Evolutionary conservation across 2,329 filamentous ascomycete genomes (phyloP).

Genomic region (Dactylellina drechsleri): DNA sequence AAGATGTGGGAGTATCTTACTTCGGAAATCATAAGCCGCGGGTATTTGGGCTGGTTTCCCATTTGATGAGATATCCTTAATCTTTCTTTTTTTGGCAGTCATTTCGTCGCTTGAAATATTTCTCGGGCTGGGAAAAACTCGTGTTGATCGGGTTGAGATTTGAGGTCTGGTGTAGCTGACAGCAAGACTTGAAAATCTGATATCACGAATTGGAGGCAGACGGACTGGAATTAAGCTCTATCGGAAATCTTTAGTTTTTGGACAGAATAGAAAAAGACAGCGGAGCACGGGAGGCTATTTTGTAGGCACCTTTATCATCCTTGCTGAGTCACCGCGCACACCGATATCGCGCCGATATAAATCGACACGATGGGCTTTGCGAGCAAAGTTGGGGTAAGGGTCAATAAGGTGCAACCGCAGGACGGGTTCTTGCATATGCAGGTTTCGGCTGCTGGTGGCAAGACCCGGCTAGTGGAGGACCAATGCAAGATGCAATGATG

Average conservation of each 20-base stretch:
- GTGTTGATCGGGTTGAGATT: slow-evolving; percentile 42
- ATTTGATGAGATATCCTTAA: slow-evolving; percentile 22
- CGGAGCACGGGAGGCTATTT: background rate
- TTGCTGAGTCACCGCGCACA: slow-evolving; percentile 29
- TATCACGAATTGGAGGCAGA: slow-evolving; percentile 11
- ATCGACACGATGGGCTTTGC: background rate
- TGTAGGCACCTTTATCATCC: slow-evolving; percentile 32
- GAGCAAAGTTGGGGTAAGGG: background rate
- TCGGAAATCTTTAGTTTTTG: too few relatives aligned
- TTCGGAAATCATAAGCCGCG: slow-evolving; percentile 48
- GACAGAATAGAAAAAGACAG: background rate
- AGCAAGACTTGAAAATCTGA: slow-evolving; percentile 15
- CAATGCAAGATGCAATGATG: background rate
- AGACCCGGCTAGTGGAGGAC: background rate
- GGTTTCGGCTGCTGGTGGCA: slow-evolving; percentile 8
- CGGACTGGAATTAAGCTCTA: background rate
- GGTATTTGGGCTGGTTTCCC: slow-evolving; percentile 20
- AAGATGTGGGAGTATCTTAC: slow-evolving; percentile 11
- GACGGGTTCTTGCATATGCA: background rate
- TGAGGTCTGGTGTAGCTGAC: background rate
- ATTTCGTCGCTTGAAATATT: slow-evolving; percentile 26
- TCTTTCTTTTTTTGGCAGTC: background rate
- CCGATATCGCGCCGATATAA: slow-evolving; percentile 18
- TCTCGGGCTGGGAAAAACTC: background rate
- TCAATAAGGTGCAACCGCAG: too few relatives aligned